phyloP scores from a whole-genome alignment of 306 rosid species.

The Lagenaria siceraria region DNA sequence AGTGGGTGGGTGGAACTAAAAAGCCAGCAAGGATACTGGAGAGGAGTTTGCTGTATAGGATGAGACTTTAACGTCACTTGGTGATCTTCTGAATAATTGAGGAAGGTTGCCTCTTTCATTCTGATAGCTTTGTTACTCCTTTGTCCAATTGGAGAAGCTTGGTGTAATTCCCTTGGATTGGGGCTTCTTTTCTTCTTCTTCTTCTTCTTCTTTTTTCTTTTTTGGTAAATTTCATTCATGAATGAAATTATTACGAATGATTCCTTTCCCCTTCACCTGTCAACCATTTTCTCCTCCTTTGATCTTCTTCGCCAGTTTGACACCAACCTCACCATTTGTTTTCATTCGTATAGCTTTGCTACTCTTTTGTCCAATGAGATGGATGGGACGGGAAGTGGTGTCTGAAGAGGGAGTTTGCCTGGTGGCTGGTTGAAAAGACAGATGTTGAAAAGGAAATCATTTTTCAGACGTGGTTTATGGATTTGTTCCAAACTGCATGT shows the following conservation, averaged over 20 bases:
- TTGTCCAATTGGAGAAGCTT: neutral
- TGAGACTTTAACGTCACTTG: neutral
- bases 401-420: neutral
- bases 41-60: neutral
- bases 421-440: neutral
- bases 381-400: neutral
- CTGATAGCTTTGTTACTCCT: neutral
- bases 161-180: too few species aligned
- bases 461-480: neutral
- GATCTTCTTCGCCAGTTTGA: too few species aligned
- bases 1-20: neutral
- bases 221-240: too few species aligned
- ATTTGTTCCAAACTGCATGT: neutral
- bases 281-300: too few species aligned
- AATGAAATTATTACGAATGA: too few species aligned
- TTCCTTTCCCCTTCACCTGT: too few species aligned
- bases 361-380: neutral
- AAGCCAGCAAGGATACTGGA: neutral
- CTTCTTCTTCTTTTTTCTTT: too few species aligned
- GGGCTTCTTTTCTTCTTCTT: too few species aligned
- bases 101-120: neutral
- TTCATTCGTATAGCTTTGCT: neutral
- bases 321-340: too few species aligned
- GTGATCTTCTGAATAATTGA: neutral
- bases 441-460: neutral